Conservation (phyloP, 805 yeast genomes). For the Vanderwaltozyma yarrowii region DNA sequence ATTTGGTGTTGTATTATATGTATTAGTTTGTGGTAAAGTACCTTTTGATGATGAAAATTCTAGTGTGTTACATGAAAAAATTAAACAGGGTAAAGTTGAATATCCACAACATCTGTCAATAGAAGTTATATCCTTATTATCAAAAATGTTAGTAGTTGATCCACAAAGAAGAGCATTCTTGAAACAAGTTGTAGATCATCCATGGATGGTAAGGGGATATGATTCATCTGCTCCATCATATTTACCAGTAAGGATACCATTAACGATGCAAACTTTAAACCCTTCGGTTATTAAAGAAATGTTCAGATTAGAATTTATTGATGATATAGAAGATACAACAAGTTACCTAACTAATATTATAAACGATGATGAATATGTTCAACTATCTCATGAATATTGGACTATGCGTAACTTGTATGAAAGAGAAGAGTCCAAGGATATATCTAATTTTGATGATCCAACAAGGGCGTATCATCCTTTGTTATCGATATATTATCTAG, state of each 20-base stretch:
- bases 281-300: constrained; percentile 62
- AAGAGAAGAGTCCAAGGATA: constrained; percentile 1
- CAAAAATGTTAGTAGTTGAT: constrained; percentile 87
- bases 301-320: constrained; percentile 68
- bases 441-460: constrained; percentile 45
- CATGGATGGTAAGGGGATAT: constrained; percentile 90
- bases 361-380: constrained; percentile 49
- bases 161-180: constrained; percentile 73
- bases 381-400: constrained; percentile 24
- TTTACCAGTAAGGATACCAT: constrained; percentile 70
- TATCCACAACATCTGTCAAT: constrained; percentile 75
- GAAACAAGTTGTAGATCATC: constrained; percentile 72
- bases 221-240: constrained; percentile 62
- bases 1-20: constrained; percentile 92
- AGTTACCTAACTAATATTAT: constrained; percentile 49
- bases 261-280: constrained; percentile 31
- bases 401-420: constrained; percentile 7
- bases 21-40: constrained; percentile 92
- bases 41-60: constrained; percentile 96
- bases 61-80: constrained; percentile 83
- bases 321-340: constrained; percentile 44
- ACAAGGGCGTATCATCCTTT: constrained; percentile 83
- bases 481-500: constrained; percentile 75
- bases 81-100: constrained; percentile 84
- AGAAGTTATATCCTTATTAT: constrained; percentile 70